Evolutionary conservation across 257 asterid genomes (phyloP), one percentile per base, ranked within the genome.

Genomic region (Solanum rostratum): DNA sequence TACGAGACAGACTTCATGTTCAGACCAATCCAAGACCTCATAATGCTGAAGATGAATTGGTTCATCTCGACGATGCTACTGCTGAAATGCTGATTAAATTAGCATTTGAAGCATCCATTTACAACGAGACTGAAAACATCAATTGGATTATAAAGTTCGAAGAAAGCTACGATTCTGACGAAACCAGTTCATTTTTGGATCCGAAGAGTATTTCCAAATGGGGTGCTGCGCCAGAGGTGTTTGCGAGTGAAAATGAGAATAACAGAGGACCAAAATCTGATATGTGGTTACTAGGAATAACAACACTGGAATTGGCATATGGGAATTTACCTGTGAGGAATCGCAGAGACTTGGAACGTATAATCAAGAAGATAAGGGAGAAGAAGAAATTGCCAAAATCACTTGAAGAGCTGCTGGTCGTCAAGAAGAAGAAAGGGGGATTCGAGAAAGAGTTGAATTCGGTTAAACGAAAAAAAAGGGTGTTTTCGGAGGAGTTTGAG

Each of bases 191-290:
- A 1, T 57, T 19, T 37, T 33, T 79, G 55, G 62, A 84, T 10
- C 27, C 49, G 5, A 19, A 37, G 37, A 22, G 62, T 15, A 33
- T 82, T 20, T 83, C 37, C 29, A 16, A 30, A 7, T 87, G 90
- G 88, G 86, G 70, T 24, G 60, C 83, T 7, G 86, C 88, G 18
- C 90, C 90, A 5, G 87, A 87, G 80, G 81, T 81, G 18, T 74
- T 29, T 27, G 2, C 11, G 2, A 20, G 65, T 2, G 65, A 63
- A 1, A n/a, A 65, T 73, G 10, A 57, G n/a, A 12, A 27, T 57
- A 57, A 1, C 1, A 57, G 63, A 20, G 63, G 63, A 57, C 63
- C 63, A 3, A 57, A 57, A 57, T 57, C 63, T 57, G 63, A 57
- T 57, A 57, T 57, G 1, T 57, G 63, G 63, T 20, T 57, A 57